Evolutionary conservation across 1,139 yeast species (phyloP), one percentile per base, ranked within the genome.

Genomic region (Protomyces inouyei): DNA sequence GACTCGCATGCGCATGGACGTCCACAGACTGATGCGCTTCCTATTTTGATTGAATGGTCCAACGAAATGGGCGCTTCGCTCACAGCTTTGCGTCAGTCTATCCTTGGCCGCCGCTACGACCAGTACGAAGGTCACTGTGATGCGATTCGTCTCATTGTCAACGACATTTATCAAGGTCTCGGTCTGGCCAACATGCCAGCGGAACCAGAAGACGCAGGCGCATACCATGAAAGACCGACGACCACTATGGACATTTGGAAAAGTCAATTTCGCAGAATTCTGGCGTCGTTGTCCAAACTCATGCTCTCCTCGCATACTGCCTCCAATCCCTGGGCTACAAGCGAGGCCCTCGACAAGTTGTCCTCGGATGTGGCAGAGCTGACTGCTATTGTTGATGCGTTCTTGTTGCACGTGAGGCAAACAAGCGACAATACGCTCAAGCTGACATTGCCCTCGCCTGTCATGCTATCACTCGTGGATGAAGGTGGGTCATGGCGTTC

Each of bases 401-500:
- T 55, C 57, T 14, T 63, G 16, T 23, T 32, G 28, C 37, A 35
- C 28, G 16, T 32, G 14, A 38, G 53, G 16, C 43, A 45, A 32
- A 12, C 38, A 5, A 21, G 12, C 32, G 35, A 35, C 9, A 16
- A 12, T 25, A 18, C 16, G 12, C 48, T 18, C 21, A 43, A 43
- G 18, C 12, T 43, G 14, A 43, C 48, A 2, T 21, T 18, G 4
- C 6, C 21, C 4, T 10, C 68, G 4, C 64, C 57, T 8, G 65
- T 64, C 51, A 38, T 65, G 32, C 61, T 57, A 21, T 40, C 54
- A 18, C 61, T 64, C n/a, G 46, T 43, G 48, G 18, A 43, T 10
- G 48, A 53, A 32, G 68, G 68, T 8, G 68, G 67, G 3, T 59
- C 64, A 35, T 68, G 70, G 70, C 66, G 32, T 14, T 67, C 64